phyloP scores from a whole-genome alignment of 495 filamentous ascomycete genomes.

The Corynascus novoguineensis region DNA sequence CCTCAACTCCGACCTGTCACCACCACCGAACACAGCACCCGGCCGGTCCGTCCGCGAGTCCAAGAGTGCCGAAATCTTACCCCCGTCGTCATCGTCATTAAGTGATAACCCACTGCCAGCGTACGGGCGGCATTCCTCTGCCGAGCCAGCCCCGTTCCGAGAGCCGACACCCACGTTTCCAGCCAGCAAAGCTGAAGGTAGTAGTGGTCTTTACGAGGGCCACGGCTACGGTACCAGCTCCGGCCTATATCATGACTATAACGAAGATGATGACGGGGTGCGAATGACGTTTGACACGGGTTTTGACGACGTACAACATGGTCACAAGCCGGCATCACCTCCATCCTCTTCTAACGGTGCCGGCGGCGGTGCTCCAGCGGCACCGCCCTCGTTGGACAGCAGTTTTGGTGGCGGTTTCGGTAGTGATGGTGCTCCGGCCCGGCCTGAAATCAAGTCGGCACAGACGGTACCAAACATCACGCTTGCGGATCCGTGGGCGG shows the following conservation, averaged over 20 bases:
- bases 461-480: slow-evolving; percentile 39
- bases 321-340: slow-evolving; percentile 29
- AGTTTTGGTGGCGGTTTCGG: slow-evolving; percentile 2
- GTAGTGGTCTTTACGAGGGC: slow-evolving; percentile 2
- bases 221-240: slow-evolving; percentile 5
- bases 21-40: slow-evolving; percentile 25
- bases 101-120: background rate
- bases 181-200: slow-evolving; percentile 4
- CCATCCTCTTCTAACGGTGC: slow-evolving; percentile 30
- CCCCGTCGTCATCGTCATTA: slow-evolving; percentile 1
- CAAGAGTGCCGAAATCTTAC: slow-evolving; percentile 39
- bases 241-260: background rate
- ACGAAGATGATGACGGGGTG: slow-evolving; percentile 38
- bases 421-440: slow-evolving; percentile 19
- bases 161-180: slow-evolving; percentile 27
- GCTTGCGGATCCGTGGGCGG: slow-evolving; percentile 79
- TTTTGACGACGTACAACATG: slow-evolving; percentile 42
- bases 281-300: slow-evolving; percentile 67
- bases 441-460: slow-evolving; percentile 37
- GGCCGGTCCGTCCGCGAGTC: slow-evolving; percentile 43
- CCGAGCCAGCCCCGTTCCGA: background rate
- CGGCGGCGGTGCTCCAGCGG: no score
- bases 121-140: slow-evolving; percentile 27
- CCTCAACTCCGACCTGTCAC: slow-evolving; percentile 33
- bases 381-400: background rate